Evolutionary conservation across 2,329 filamentous ascomycete genomes (phyloP), one percentile per base, ranked within the genome.

Genomic region (Erysiphe pisi): DNA sequence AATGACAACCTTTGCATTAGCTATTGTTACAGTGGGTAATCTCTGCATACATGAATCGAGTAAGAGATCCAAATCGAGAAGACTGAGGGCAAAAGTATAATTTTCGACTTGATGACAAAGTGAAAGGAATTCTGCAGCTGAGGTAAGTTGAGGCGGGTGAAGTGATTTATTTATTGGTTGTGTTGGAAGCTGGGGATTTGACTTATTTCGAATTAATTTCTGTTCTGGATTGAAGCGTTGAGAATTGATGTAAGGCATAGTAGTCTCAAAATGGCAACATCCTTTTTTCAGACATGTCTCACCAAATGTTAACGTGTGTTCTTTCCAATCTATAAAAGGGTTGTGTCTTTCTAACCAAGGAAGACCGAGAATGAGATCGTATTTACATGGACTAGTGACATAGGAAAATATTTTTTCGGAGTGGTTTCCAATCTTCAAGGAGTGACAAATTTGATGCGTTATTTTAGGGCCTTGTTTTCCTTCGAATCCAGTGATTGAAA

Each of bases 331-430:
- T n/a, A 74, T 28, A 25, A 28, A 74, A 16, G 45, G 45, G 22
- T 12, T 22, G 31, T 74, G 43, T n/a, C 25, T 74, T 74, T 74
- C 45, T 45, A 74, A 25, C 70, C 45, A 74, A 22, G 70, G 4
- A 36, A 74, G 70, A 47, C 70, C 43, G 1, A 70, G n/a, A 8
- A 70, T 25, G 4, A 70, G 18, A 31, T 56, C 45, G 40, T 75
- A n/a, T 40, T 75, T 75, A 20, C n/a, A 56, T 4, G n/a, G 25
- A 20, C 14, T 22, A 31, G 22, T 31, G 8, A 75, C n/a, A 58
- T 31, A 75, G 4, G 71, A 47, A 6, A 45, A 31, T 11, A 75
- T 14, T 31, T 3, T 58, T 36, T 75, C 71, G 7, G 16, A 8
- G 7, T 75, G 45, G 6, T 31, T 75, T 36, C 71, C 71, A 2